phyloP scores from a whole-genome alignment of 1,139 yeast genomes.

The Scheffersomyces insectosa region DNA sequence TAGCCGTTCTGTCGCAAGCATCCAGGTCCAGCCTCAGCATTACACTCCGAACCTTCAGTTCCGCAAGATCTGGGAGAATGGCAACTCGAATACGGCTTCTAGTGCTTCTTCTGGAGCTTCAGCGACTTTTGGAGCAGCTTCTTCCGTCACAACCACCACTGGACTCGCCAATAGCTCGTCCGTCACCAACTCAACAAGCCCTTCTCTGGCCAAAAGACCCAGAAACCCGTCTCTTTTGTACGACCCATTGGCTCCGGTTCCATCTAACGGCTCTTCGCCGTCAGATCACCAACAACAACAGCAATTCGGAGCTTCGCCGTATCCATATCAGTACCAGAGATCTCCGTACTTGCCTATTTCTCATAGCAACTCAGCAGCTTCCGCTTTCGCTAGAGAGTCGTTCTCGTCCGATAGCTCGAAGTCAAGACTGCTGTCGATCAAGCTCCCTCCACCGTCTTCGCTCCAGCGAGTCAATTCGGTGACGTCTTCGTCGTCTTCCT shows the following conservation, averaged over 20 bases:
- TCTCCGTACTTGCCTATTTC: slow-evolving; percentile 5
- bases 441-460: slow-evolving; percentile 21
- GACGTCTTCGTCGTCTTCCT: slow-evolving; percentile 7
- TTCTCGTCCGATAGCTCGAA: slow-evolving; percentile 5
- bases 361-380: slow-evolving; percentile 7
- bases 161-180: background rate
- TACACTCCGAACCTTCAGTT: slow-evolving; percentile 36
- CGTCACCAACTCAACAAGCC: background rate
- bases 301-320: no score
- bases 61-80: slow-evolving; percentile 40
- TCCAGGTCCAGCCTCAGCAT: slow-evolving; percentile 14
- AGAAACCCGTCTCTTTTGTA: slow-evolving; percentile 34
- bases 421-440: slow-evolving; percentile 8
- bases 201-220: slow-evolving; percentile 16
- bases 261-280: slow-evolving; percentile 8
- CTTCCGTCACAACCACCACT: background rate
- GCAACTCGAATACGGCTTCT: slow-evolving; percentile 7
- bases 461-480: slow-evolving; percentile 7
- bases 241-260: slow-evolving; percentile 38
- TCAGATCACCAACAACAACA: background rate
- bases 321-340: background rate
- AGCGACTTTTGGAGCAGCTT: background rate
- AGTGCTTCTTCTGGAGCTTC: slow-evolving; percentile 9
- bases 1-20: background rate
- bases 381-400: slow-evolving; percentile 3